These are phyloP conservation scores for Circinella umbellata DNA, from an alignment of 371 early-diverging fungal species.

Conservation along the genomic window DNA sequence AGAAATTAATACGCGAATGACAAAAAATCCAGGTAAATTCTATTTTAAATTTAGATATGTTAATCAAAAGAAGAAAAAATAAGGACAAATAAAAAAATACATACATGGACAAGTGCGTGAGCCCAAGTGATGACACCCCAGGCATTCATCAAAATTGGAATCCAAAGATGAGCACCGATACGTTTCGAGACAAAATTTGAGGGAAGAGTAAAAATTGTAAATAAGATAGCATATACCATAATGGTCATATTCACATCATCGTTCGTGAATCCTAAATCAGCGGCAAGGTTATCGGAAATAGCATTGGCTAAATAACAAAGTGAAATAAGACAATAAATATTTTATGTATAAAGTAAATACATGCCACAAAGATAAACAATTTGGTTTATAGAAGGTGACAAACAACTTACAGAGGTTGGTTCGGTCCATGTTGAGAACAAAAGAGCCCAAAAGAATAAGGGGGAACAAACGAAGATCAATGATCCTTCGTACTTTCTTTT, in stretches of 20 bases:
- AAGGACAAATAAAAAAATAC: neutral
- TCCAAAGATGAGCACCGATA: conserved; percentile 60
- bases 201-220: conserved; percentile 45
- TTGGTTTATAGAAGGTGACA: neutral
- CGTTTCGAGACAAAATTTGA: conserved; percentile 56
- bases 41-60: conserved; percentile 15
- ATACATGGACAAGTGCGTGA: conserved; percentile 36
- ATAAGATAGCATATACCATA: conserved; percentile 37
- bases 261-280: conserved; percentile 44
- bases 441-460: conserved; percentile 43
- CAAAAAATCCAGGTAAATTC: conserved; percentile 33
- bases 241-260: conserved; percentile 43
- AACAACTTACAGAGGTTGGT: conserved; percentile 55
- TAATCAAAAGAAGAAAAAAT: neutral
- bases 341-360: neutral
- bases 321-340: neutral
- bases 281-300: conserved; percentile 47
- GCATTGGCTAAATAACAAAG: conserved; percentile 39
- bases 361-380: neutral
- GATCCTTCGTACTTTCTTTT: conserved; percentile 25
- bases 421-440: conserved; percentile 53
- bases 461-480: conserved; percentile 40
- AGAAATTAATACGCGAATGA: conserved; percentile 35
- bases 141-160: conserved; percentile 61
- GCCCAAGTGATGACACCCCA: conserved; percentile 66